Evolutionary conservation across 2,329 filamentous ascomycete genomes (phyloP), one percentile per base, ranked within the genome.

Genomic region (Diaporthe sp.): DNA sequence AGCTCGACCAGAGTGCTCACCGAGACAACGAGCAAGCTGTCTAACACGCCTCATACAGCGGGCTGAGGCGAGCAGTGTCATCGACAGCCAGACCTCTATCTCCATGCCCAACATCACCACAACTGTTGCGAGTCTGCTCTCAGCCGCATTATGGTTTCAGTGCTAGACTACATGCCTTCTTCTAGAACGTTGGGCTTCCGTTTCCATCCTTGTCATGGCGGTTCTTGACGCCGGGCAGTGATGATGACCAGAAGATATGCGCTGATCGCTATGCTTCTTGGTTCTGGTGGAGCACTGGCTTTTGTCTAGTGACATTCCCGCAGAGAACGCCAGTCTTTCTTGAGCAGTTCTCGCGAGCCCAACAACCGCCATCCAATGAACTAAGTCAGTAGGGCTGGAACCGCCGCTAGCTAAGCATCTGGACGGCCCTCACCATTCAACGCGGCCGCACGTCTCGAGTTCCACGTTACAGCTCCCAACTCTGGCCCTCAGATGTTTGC

Each of bases 71-170:
- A 12, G 19, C 31, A 46, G 19, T 37, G 62, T 25, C 62, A 31
- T 22, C 1, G 13, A 53, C 19, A 39, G 28, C 62, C 8, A 28
- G n/a, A 7, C 9, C 37, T 62, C 39, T 62, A 19, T 42, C 46
- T 53, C 62, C 34, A 8, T 39, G 13, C 44, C 44, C 39, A 9
- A 10, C 31, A 53, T 39, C 22, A 55, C n/a, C 31, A 15, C 46
- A 55, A 25, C 34, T 69, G 34, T 25, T 42, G 34, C 25, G 28
- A 39, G 46, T 68, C 65, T 68, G 31, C 31, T 68, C 28, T 68
- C 65, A 69, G 65, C 65, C 65, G 65, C 65, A 69, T 69, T 22
- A 55, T 42, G 65, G 49, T 69, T 69, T 69, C 65, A 51, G 46
- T 55, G n/a, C 49, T 55, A 55, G 49, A 28, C 65, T 19, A 53